phyloP scores from a whole-genome alignment of 495 filamentous ascomycete genomes.

The Bombardia bombarda region DNA sequence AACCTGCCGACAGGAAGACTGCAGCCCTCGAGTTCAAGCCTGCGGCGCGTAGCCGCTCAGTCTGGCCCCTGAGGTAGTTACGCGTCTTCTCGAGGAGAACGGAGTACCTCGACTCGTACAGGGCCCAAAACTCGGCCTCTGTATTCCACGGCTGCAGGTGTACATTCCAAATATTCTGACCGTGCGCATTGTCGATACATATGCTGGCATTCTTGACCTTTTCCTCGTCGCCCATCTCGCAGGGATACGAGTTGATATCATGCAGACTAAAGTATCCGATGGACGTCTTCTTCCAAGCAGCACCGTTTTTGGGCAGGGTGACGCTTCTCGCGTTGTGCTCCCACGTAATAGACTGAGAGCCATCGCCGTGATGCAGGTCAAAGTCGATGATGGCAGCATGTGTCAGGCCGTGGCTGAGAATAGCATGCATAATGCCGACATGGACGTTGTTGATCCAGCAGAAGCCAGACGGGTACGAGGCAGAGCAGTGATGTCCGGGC shows the following conservation, averaged over 20 bases:
- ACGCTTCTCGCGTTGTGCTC: conserved; percentile 61
- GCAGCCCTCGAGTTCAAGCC: conserved; percentile 62
- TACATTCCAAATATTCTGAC: conserved; percentile 93
- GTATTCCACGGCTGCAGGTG: conserved; percentile 83
- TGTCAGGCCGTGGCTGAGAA: conserved; percentile 72
- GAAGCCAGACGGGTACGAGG: conserved; percentile 81
- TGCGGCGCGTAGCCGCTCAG: conserved; percentile 47
- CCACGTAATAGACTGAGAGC: conserved; percentile 89
- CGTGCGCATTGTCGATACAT: conserved; percentile 85
- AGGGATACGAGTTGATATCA: conserved; percentile 96
- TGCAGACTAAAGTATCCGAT: conserved; percentile 95
- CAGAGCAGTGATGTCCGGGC: conserved; percentile 91
- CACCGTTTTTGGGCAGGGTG: conserved; percentile 53
- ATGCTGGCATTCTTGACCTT: conserved; percentile 88
- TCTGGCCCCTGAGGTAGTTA: conserved; percentile 60
- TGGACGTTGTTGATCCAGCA: conserved; percentile 99
- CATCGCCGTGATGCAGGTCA: conserved; percentile 94
- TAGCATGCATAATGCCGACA: conserved; percentile 86
- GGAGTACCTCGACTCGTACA: conserved; percentile 72
- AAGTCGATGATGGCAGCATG: conserved; percentile 97
- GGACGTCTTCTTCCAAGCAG: conserved; percentile 66
- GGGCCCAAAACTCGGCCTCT: conserved; percentile 73
- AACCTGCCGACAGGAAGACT: conserved; percentile 90
- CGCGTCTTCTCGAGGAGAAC: conserved; percentile 73
- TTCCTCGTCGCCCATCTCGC: conserved; percentile 78